Conservation (phyloP, 2,329 filamentous ascomycete genomes). For the Fusarium irregulare region DNA sequence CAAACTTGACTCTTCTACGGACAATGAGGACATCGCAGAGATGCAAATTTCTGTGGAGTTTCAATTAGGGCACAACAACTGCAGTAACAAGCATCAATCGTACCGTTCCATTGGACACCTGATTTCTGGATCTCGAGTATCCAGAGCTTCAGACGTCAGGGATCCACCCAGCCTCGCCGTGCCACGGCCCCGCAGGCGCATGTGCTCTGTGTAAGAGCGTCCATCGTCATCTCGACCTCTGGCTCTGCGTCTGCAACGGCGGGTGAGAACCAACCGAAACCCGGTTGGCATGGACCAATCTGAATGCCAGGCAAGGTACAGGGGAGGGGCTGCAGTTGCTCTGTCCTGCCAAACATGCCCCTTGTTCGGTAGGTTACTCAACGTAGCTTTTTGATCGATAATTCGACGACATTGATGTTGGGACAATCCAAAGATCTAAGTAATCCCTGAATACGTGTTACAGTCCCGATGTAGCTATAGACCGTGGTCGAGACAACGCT, state of each 20-base stretch:
- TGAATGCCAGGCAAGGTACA: constrained; percentile 24
- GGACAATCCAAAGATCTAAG: constrained; percentile 24
- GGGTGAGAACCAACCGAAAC: constrained; percentile 36
- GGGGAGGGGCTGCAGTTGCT: constrained; percentile 14
- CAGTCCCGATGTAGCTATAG: not conserved
- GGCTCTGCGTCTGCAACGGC: not conserved
- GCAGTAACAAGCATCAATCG: constrained; percentile 26
- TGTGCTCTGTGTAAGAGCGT: constrained; percentile 38
- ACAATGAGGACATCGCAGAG: not conserved
- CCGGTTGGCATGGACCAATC: constrained; percentile 34
- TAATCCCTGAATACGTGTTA: constrained; percentile 33
- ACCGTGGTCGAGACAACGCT: not conserved
- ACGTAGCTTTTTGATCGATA: constrained; percentile 42
- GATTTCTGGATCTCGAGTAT: constrained; percentile 34
- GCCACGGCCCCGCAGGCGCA: constrained; percentile 43
- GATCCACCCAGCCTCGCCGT: constrained; percentile 46
- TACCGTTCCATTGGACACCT: constrained; percentile 44
- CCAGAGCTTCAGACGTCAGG: constrained; percentile 40
- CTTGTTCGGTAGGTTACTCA: constrained; percentile 22
- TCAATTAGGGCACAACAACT: constrained; percentile 48
- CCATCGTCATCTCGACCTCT: constrained; percentile 43
- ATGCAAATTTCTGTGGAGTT: constrained; percentile 40
- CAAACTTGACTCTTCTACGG: not conserved
- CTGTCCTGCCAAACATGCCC: constrained; percentile 28
- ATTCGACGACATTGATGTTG: constrained; percentile 28